Percentiles rank a stretch among this genome's conserved stretches.
Conservation (phyloP, 1,139 yeast species). For the Zygoascus hellenicus region DNA sequence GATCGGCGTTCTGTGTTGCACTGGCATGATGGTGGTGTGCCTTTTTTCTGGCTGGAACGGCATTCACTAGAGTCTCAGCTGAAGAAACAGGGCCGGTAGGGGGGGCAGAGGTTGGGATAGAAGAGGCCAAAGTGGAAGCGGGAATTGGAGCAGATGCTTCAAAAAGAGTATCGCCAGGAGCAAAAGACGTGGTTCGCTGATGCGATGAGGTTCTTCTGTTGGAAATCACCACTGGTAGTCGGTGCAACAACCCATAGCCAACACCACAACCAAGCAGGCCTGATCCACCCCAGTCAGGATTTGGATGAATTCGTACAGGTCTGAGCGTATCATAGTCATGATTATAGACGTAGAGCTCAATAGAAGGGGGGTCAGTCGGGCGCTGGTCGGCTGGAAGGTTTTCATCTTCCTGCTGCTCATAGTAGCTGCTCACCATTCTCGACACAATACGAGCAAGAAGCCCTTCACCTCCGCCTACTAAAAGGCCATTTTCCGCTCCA, state of each 20-base stretch:
- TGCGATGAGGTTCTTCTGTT: conserved; percentile 13
- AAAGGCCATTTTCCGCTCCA: conserved; percentile 79
- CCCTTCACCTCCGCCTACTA: conserved; percentile 83
- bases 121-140: conserved; percentile 4
- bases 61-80: conserved; percentile 16
- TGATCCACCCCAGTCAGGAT: conserved; percentile 53
- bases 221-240: conserved; percentile 56
- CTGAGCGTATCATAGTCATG: conserved; percentile 79
- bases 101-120: conserved; percentile 12
- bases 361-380: conserved; percentile 23
- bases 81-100: conserved; percentile 18
- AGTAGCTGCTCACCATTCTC: conserved; percentile 21
- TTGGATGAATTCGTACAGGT: conserved; percentile 75
- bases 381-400: not conserved
- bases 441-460: conserved; percentile 61
- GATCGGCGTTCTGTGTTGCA: conserved; percentile 18
- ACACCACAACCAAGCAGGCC: conserved; percentile 93
- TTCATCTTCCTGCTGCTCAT: conserved; percentile 14
- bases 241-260: conserved; percentile 84
- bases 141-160: conserved; percentile 20
- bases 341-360: conserved; percentile 74
- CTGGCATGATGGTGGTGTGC: conserved; percentile 15
- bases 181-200: conserved; percentile 11
- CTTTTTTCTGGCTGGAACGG: conserved; percentile 15
- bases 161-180: conserved; percentile 34